Percentiles rank a stretch among this genome's conserved stretches.
phyloP scores from a whole-genome alignment of 1,139 yeast genomes.

The Yamadazyma membranifaciens region DNA sequence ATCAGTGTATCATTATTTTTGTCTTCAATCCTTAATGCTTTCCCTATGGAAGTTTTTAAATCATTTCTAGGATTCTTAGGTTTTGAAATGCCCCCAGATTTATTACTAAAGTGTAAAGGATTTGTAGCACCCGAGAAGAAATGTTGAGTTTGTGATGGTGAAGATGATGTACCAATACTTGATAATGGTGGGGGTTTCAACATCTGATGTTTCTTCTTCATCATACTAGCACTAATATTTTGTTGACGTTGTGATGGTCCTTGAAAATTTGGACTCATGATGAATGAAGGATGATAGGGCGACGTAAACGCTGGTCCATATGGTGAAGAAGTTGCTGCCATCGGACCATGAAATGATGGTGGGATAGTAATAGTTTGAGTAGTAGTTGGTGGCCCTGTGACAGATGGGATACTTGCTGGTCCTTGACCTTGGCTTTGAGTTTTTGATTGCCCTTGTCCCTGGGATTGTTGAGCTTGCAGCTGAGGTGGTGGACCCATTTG shows the following conservation, averaged over 20 bases:
- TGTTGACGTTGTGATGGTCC: constrained; percentile 13
- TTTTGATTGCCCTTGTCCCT: background rate
- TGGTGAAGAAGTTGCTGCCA: constrained; percentile 5
- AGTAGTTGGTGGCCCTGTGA: constrained; percentile 9
- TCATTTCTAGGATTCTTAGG: constrained; percentile 3
- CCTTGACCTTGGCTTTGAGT: background rate
- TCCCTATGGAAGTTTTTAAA: constrained; percentile 1
- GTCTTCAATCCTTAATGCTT: background rate
- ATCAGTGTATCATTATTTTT: background rate
- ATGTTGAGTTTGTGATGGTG: background rate
- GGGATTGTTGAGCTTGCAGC: constrained; percentile 3
- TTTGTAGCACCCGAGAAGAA: constrained; percentile 2
- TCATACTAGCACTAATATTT: constrained; percentile 15
- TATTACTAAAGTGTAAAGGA: constrained; percentile 2
- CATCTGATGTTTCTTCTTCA: constrained; percentile 16
- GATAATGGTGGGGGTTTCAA: constrained; percentile 7
- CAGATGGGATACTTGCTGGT: constrained; percentile 5
- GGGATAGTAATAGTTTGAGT: constrained; percentile 10
- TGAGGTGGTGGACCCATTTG: constrained; percentile 4
- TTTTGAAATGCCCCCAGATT: constrained; percentile 3
- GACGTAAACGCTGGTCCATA: constrained; percentile 2
- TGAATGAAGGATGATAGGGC: constrained; percentile 6
- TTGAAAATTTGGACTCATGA: constrained; percentile 7
- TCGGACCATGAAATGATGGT: constrained; percentile 5
- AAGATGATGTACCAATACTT: constrained; percentile 1